Base-by-base conservation (phyloP, 305 asterid genomes). In the Salvia sclarea region DNA sequence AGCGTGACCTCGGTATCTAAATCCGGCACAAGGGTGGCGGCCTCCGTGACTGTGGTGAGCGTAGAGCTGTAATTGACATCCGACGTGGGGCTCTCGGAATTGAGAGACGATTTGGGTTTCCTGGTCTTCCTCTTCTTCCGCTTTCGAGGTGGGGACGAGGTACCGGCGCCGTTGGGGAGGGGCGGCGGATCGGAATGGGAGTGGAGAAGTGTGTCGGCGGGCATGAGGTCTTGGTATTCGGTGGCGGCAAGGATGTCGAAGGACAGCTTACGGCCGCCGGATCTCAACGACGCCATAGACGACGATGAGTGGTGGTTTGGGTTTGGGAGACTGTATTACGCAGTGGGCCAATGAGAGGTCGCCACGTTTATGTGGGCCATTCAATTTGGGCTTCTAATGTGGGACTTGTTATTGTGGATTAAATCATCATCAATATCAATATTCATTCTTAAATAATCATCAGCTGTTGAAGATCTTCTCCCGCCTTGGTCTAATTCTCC, bases 211-310 rank as follows among this genome's bases (percentile, higher is more conserved):
- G 89, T 40, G 50, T 49, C 16, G 61, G 18, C 73, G 59, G 20
- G 21, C 35, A 68, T 38, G 6, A 30, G 82, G 74, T 77, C 85
- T 41, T 76, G 82, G 82, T 63, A 56, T 24, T 75, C 82, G 49
- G 77, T 25, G 69, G 71, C 45, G 31, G 81, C 73, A 24, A 91
- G 88, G 73, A 89, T 44, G 65, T 81, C 86, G 87, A 91, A 94
- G 5, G 95, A 81, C 10, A 87, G 79, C 68, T 84, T 84, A 2
- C 91, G 87, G 55, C 75, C 85, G 73, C 80, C 62, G 73, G 89
- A 83, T 80, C 83, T 75, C 79, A 79, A 58, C 37, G 86, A 58
- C 37, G 86, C 88, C 96, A 92, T 88, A 66, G 82, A 44, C 8
- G 71, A 52, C 14, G 64, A 53, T 21, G 40, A 14, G 14, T 11